Base-by-base conservation (phyloP, 73 alveolate species). In the Paramecium biaurelia region DNA sequence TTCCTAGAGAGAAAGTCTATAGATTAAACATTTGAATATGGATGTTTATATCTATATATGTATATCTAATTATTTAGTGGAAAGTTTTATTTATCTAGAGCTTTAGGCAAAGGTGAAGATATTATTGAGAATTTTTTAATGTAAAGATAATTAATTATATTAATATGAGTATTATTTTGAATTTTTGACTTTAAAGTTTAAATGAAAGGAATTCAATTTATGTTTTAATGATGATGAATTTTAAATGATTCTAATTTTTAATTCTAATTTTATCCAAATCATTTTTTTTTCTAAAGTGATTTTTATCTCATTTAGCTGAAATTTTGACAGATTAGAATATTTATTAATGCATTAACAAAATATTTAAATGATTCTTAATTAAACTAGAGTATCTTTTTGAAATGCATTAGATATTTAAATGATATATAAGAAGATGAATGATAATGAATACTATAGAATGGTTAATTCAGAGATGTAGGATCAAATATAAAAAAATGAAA, bases 1-100 rank as follows among this genome's bases (percentile, higher is more conserved):
- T 86, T 86, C 96, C 89, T 95, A 97, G 96, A 18, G 12, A 72
- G 45, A 82, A 82, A n/a, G n/a, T n/a, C n/a, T 2, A 57, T 89
- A 4, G 57, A 89, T 28, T 45, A 93, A 49, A 92, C 97, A 63
- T 90, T 92, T 8, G 84, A 92, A 35, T 95, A 97, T 38, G 15
- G n/a, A 38, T 38, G 0, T 8, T 38, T 38, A 38, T 6, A 38
- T 38, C 47, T 38, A 7, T n/a, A n/a, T n/a, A n/a, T n/a, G n/a
- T n/a, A n/a, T n/a, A n/a, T n/a, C n/a, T n/a, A n/a, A n/a, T n/a
- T n/a, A n/a, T n/a, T n/a, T n/a, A n/a, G n/a, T n/a, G n/a, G n/a
- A n/a, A n/a, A n/a, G n/a, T n/a, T 10, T 38, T 7, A 38, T 38
- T 7, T 10, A 7, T 3, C 47, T 38, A 38, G 14, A 7, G 2